phyloP scores from a whole-genome alignment of 306 rosid genomes.

The Vigna mungo region DNA sequence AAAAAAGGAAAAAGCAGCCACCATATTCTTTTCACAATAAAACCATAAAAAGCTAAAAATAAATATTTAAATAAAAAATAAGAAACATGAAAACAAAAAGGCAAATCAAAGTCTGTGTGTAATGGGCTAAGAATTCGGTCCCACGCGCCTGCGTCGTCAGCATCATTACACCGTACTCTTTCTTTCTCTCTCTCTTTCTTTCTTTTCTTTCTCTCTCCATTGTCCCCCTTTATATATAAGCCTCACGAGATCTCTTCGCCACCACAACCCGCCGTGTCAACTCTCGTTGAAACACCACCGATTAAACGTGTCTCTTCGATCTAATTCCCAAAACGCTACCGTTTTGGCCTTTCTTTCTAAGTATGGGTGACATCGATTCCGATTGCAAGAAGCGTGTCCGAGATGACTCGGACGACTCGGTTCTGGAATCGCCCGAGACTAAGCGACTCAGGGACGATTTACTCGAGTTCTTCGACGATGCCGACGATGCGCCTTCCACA shows the following conservation, averaged over 20 bases:
- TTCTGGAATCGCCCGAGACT: constrained; percentile 60
- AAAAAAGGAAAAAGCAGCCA: constrained; percentile 48
- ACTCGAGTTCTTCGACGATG: constrained; percentile 69
- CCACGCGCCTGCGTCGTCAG: constrained; percentile 86
- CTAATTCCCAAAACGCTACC: neutral
- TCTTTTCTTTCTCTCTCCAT: constrained; percentile 60
- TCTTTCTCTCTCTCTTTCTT: neutral
- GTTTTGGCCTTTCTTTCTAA: neutral
- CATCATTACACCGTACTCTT: constrained; percentile 55
- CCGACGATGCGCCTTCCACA: constrained; percentile 54
- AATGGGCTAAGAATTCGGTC: constrained; percentile 61
- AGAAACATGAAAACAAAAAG: constrained; percentile 47
- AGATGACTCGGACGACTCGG: constrained; percentile 57
- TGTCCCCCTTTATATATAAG: constrained; percentile 81
- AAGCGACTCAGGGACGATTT: constrained; percentile 74
- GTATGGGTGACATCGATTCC: constrained; percentile 50
- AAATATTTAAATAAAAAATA: neutral
- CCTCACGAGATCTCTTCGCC: constrained; percentile 37
- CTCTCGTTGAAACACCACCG: constrained; percentile 2
- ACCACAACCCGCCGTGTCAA: constrained; percentile 46
- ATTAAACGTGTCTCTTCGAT: neutral
- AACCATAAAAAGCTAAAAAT: neutral
- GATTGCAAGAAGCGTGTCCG: constrained; percentile 61
- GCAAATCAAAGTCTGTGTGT: constrained; percentile 71
- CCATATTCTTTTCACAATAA: constrained; percentile 11